These are phyloP conservation scores for Eruca vesicaria DNA, from an alignment of 441 rosid genomes.

Conservation along the genomic window DNA sequence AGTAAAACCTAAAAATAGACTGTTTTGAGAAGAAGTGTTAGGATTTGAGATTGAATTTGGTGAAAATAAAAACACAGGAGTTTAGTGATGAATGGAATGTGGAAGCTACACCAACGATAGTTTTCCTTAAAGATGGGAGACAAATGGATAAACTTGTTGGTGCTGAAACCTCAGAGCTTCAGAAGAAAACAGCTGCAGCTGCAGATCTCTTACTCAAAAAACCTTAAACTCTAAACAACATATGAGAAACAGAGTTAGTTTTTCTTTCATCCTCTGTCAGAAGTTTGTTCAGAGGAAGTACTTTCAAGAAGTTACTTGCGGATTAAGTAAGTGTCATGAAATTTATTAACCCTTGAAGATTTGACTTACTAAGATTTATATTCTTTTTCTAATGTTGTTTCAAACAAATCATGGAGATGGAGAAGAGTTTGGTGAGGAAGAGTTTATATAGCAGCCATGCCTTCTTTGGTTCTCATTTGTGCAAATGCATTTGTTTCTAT, in stretches of 20 bases:
- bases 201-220: conserved; percentile 26
- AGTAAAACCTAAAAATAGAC: conserved; percentile 23
- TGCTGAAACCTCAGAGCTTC: conserved; percentile 57
- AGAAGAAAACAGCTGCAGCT: conserved; percentile 49
- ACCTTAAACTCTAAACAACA: not conserved
- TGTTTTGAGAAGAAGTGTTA: not conserved
- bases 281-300: conserved; percentile 2
- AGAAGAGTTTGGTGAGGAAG: conserved; percentile 19
- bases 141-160: conserved; percentile 66
- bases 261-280: conserved; percentile 4
- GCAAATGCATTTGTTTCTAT: not conserved
- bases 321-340: conserved; percentile 19
- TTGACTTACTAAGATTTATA: not conserved
- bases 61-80: conserved; percentile 40
- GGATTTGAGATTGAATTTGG: not conserved
- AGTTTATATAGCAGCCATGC: conserved; percentile 6
- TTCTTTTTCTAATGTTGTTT: not conserved
- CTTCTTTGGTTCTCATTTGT: not conserved
- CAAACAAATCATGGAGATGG: conserved; percentile 19
- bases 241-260: conserved; percentile 2
- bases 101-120: conserved; percentile 67
- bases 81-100: conserved; percentile 63
- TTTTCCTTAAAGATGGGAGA: conserved; percentile 59
- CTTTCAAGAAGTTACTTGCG: conserved; percentile 24
- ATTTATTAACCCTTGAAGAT: not conserved